Evolutionary conservation across 345 rosid genomes (phyloP).

Genomic region (Gossypium thurberi): DNA sequence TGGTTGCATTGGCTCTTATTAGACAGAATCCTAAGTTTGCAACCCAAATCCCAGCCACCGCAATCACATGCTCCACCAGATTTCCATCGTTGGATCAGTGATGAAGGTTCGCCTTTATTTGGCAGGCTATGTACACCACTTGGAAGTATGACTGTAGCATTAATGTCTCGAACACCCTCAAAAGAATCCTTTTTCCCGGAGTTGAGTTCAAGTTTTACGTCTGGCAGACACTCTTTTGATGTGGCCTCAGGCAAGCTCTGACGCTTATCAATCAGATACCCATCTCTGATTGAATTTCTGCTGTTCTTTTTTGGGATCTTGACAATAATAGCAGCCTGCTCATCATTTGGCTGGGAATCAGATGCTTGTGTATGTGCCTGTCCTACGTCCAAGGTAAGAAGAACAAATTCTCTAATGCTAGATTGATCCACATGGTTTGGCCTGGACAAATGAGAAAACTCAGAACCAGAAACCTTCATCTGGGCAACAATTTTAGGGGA

Average conservation of each 20-base stretch:
- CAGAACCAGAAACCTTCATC: conserved; percentile 64
- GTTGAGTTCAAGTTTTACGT: conserved; percentile 3
- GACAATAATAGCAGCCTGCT: conserved; percentile 83
- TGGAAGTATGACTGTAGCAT: conserved; percentile 74
- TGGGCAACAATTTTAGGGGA: conserved; percentile 66
- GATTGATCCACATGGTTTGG: conserved; percentile 25
- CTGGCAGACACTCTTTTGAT: conserved; percentile 23
- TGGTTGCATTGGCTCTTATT: conserved; percentile 29
- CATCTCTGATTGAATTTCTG: conserved; percentile 22
- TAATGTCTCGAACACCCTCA: conserved; percentile 24
- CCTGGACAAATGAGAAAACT: conserved; percentile 20
- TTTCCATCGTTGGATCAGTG: conserved; percentile 83
- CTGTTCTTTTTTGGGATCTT: conserved; percentile 37
- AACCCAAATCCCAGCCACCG: conserved; percentile 97
- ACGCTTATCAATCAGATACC: conserved; percentile 22
- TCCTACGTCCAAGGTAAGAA: conserved; percentile 49
- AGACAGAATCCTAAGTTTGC: conserved; percentile 61
- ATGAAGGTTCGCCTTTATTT: conserved; percentile 78
- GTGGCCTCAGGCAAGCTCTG: conserved; percentile 10
- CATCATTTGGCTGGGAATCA: conserved; percentile 53
- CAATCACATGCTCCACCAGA: conserved; percentile 95
- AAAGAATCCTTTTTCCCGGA: conserved; percentile 16
- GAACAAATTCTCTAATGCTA: conserved; percentile 56
- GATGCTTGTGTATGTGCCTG: conserved; percentile 34
- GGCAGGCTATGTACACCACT: conserved; percentile 81